Percentiles rank a stretch among this genome's conserved stretches.
Conservation (phyloP, 768 basidiomycete species). For the Lentinula raphanica region DNA sequence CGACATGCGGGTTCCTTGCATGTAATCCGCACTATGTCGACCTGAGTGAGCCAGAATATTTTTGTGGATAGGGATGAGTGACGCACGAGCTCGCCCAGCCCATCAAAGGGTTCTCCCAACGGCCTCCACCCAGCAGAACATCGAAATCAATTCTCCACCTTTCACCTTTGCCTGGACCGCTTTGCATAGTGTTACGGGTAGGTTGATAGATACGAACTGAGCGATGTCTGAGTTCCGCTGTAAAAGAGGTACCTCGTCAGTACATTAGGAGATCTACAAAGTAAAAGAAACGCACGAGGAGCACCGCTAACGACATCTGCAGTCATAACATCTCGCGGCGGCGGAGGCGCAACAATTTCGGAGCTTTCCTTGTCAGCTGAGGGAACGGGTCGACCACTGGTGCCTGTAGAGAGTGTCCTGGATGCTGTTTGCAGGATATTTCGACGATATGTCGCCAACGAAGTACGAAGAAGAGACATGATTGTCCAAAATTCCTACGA, state of each 20-base stretch:
- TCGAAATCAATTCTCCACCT: constrained; percentile 97
- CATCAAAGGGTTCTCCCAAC: constrained; percentile 99
- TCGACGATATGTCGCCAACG: constrained; percentile 2
- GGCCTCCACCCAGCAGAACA: constrained; percentile 77
- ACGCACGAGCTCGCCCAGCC: constrained; percentile 88
- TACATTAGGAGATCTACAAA: neutral
- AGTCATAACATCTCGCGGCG: constrained; percentile 59
- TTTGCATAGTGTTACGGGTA: constrained; percentile 92
- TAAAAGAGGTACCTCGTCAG: constrained; percentile 4
- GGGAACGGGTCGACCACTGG: neutral
- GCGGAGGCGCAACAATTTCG: constrained; percentile 39
- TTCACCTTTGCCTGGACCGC: constrained; percentile 76
- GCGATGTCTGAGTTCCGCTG: constrained; percentile 83
- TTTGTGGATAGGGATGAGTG: neutral
- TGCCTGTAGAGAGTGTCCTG: neutral
- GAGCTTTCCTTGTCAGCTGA: constrained; percentile 20
- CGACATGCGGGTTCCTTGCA: constrained; percentile 82
- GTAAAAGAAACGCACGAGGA: constrained; percentile 51
- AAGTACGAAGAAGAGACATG: constrained; percentile 6
- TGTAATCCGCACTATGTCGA: constrained; percentile 76
- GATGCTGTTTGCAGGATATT: neutral
- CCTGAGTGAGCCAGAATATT: neutral
- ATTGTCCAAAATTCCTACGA: neutral
- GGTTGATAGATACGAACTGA: constrained; percentile 90
- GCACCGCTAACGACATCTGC: constrained; percentile 86